Conservation (phyloP, 495 filamentous ascomycete genomes). For the Glonium stellatum region DNA sequence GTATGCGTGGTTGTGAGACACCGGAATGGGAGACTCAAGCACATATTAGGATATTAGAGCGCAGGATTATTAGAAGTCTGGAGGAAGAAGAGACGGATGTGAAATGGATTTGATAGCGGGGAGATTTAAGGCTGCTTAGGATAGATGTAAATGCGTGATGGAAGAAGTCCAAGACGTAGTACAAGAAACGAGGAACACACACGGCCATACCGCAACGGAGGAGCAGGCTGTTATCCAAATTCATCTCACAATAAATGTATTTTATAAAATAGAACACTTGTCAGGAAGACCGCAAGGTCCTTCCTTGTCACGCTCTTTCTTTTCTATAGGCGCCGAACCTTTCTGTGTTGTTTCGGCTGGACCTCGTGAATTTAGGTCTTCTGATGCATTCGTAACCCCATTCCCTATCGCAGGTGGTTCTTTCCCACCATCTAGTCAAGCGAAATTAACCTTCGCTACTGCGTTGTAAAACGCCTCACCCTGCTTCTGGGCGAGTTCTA, state of each 20-base stretch:
- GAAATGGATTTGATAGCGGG: not conserved
- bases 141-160: too few species aligned
- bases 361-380: constrained; percentile 1
- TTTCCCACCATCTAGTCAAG: constrained; percentile 70
- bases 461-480: constrained; percentile 80
- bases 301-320: constrained; percentile 34
- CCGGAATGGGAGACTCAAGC: constrained; percentile 33
- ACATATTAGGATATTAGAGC: constrained; percentile 26
- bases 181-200: too few species aligned
- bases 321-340: constrained; percentile 14
- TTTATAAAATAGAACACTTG: constrained; percentile 58
- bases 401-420: constrained; percentile 2
- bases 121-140: not conserved
- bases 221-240: too few species aligned
- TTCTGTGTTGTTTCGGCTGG: constrained; percentile 10
- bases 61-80: constrained; percentile 10
- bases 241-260: not conserved
- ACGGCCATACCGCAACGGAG: too few species aligned
- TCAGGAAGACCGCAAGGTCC: constrained; percentile 66
- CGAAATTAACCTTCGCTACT: constrained; percentile 64
- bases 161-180: too few species aligned
- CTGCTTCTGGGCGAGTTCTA: constrained; percentile 70
- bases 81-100: constrained; percentile 10
- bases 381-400: constrained; percentile 4
- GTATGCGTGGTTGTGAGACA: constrained; percentile 38